These are phyloP conservation scores for Serendipita indica DNA, from an alignment of 768 basidiomycete species.

Conservation along the genomic window DNA sequence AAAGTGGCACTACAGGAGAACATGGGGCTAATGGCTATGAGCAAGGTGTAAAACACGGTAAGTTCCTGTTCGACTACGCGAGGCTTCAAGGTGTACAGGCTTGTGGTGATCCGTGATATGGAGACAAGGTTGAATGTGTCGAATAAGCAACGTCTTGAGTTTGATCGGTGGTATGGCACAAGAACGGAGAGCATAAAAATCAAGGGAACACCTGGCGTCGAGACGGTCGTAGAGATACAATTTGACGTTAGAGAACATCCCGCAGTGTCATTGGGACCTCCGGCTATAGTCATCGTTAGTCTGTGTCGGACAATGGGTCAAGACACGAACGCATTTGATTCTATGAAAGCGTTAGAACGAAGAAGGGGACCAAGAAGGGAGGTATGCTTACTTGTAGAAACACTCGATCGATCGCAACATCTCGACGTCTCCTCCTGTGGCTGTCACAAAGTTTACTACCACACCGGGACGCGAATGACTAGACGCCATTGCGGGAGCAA, in stretches of 20 bases:
- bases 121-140: neutral
- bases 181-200: neutral
- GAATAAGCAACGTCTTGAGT: neutral
- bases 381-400: conserved; percentile 69
- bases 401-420: conserved; percentile 98
- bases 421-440: conserved; percentile 94
- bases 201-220: too few relatives aligned
- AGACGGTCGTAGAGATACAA: conserved; percentile 15
- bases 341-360: conserved; percentile 23
- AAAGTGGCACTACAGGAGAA: conserved; percentile 1
- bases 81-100: neutral
- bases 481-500: conserved; percentile 76
- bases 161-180: neutral
- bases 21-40: neutral
- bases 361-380: conserved; percentile 11
- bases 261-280: conserved; percentile 85
- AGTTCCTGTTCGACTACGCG: neutral
- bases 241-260: conserved; percentile 55
- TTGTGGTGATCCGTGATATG: neutral
- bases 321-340: conserved; percentile 72
- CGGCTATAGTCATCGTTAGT: conserved; percentile 35
- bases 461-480: conserved; percentile 77
- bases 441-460: conserved; percentile 92
- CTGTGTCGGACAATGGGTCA: neutral
- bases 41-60: conserved; percentile 9